phyloP scores from a whole-genome alignment of 495 filamentous ascomycete species.

The Xylaria grammica region DNA sequence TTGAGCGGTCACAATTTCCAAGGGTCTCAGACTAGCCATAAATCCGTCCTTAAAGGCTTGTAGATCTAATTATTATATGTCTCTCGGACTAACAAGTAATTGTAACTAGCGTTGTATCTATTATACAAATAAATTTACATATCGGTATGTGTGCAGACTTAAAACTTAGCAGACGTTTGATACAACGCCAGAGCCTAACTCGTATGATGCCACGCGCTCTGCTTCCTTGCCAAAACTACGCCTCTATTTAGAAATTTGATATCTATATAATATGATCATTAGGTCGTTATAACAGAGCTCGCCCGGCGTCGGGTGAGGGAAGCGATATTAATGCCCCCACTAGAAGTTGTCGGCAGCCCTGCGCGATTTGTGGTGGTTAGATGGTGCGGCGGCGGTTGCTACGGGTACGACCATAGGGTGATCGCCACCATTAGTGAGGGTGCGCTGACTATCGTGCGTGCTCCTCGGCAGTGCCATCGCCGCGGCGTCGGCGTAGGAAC shows the following conservation, averaged over 20 bases:
- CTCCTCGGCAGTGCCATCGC: slow-evolving; percentile 14
- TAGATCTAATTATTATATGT: no score
- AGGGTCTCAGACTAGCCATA: no score
- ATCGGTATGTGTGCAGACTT: background rate
- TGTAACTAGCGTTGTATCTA: background rate
- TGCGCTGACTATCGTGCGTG: slow-evolving; percentile 34
- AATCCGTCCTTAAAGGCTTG: no score
- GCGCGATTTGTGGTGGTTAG: slow-evolving; percentile 4
- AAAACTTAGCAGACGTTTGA: background rate
- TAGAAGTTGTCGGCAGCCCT: slow-evolving; percentile 16
- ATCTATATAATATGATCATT: slow-evolving; percentile 9
- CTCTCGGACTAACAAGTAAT: no score
- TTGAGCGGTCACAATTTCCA: no score
- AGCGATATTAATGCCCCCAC: background rate
- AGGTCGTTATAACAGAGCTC: slow-evolving; percentile 5
- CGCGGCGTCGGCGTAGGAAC: slow-evolving; percentile 13
- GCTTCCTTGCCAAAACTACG: background rate
- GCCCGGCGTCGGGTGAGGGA: background rate
- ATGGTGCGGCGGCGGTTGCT: slow-evolving; percentile 6
- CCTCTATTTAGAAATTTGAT: background rate
- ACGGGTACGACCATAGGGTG: slow-evolving; percentile 10
- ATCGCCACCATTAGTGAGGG: slow-evolving; percentile 19
- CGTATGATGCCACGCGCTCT: background rate
- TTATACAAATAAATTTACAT: background rate
- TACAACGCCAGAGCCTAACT: background rate